Conservation (phyloP, 768 basidiomycete genomes). For the Mycena kentingensis region DNA sequence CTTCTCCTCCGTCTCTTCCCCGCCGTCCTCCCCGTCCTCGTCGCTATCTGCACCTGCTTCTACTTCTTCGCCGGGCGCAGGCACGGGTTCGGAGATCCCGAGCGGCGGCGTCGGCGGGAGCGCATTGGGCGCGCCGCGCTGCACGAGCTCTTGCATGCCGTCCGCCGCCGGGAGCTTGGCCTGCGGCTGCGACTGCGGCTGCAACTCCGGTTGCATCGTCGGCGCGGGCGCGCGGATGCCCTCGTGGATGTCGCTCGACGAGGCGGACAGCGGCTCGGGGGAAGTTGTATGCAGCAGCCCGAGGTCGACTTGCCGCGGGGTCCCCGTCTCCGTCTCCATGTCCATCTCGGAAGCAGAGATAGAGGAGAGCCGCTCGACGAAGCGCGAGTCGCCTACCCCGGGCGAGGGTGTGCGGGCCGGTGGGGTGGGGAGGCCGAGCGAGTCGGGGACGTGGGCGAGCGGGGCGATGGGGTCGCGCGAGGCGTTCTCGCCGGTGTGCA, state of each 20-base stretch:
- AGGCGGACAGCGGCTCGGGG: not conserved
- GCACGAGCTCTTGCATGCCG: not conserved
- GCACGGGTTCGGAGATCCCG: not conserved
- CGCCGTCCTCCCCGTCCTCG: not conserved
- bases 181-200: not conserved
- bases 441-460: constrained; percentile 15
- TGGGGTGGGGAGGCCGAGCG: constrained; percentile 9
- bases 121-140: not conserved
- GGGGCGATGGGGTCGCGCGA: constrained; percentile 29
- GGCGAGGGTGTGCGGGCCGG: not conserved
- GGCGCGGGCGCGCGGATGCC: not conserved
- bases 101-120: not conserved
- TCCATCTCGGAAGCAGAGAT: not conserved
- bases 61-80: not conserved
- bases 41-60: not conserved
- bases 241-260: not conserved
- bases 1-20: not conserved
- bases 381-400: not conserved
- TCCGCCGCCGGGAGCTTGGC: not conserved
- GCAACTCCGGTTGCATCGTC: too few species aligned
- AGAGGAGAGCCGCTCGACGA: not conserved
- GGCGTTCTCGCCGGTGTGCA: constrained; percentile 17
- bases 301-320: not conserved
- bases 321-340: too few species aligned
- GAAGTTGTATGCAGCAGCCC: not conserved